These are phyloP conservation scores for Fusarium camptoceras DNA, from an alignment of 2,329 filamentous ascomycete species.

Conservation along the genomic window DNA sequence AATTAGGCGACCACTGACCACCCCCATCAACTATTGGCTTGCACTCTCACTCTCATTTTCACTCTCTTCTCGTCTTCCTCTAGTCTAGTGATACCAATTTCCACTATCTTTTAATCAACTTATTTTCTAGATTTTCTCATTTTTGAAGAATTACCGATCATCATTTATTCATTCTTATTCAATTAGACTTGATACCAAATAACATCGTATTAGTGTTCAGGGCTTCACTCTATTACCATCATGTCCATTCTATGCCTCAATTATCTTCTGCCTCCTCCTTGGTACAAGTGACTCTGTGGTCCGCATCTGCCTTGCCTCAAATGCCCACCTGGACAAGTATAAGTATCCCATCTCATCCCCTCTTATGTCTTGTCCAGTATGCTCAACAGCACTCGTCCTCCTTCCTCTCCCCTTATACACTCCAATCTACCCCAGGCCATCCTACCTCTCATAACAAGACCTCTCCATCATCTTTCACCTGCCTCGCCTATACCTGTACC, in stretches of 20 bases:
- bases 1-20: not conserved
- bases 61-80: conserved; percentile 11
- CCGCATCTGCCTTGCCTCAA: conserved; percentile 7
- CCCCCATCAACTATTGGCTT: not conserved
- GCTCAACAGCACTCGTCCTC: conserved; percentile 15
- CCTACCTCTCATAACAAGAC: not conserved
- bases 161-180: not conserved
- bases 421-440: not conserved
- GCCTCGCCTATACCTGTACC: not conserved
- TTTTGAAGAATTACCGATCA: not conserved
- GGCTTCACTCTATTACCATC: not conserved
- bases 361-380: conserved; percentile 18
- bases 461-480: not conserved
- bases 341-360: conserved; percentile 41
- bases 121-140: not conserved
- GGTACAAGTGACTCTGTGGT: conserved; percentile 19
- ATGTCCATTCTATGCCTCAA: not conserved
- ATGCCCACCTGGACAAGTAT: conserved; percentile 30
- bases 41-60: not conserved
- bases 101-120: not conserved
- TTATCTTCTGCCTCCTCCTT: conserved; percentile 11
- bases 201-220: conserved; percentile 1
- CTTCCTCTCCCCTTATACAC: not conserved
- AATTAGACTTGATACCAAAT: not conserved
- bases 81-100: not conserved